Percentiles rank a stretch among this genome's conserved stretches.
phyloP scores from a whole-genome alignment of 108 stramenopile species.

The Cyclostephanos tholiformis region DNA sequence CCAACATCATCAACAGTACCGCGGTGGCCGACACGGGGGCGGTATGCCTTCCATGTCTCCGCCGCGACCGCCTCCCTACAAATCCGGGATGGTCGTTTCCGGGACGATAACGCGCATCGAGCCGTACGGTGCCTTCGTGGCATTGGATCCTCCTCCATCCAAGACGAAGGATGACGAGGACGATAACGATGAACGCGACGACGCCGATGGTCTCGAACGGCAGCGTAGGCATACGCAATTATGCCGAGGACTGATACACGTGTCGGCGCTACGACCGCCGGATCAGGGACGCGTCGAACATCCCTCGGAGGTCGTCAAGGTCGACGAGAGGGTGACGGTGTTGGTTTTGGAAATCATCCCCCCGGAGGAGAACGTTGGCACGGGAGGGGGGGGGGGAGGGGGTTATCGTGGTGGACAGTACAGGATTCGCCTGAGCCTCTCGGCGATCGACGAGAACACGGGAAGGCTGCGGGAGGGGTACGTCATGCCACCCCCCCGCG shows the following conservation, averaged over 20 bases:
- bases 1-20: constrained; percentile 5
- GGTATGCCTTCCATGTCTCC: neutral
- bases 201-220: neutral
- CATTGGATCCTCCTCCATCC: constrained; percentile 36
- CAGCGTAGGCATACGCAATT: neutral
- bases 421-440: constrained; percentile 69
- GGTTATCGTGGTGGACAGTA: constrained; percentile 33
- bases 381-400: neutral
- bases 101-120: constrained; percentile 74
- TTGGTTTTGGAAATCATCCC: constrained; percentile 59
- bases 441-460: constrained; percentile 67
- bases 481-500: constrained; percentile 31
- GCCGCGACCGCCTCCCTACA: constrained; percentile 31
- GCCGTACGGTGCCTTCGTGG: constrained; percentile 81
- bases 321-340: constrained; percentile 56
- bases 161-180: neutral
- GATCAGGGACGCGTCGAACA: constrained; percentile 68
- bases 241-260: constrained; percentile 63
- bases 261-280: constrained; percentile 59
- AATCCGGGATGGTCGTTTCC: constrained; percentile 53
- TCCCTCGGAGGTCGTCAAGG: constrained; percentile 46
- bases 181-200: neutral
- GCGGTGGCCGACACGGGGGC: neutral
- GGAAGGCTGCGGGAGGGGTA: constrained; percentile 40
- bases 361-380: constrained; percentile 11